Base-by-base conservation (phyloP, 2,329 filamentous ascomycete species). In the Aureobasidium mangrovei region DNA sequence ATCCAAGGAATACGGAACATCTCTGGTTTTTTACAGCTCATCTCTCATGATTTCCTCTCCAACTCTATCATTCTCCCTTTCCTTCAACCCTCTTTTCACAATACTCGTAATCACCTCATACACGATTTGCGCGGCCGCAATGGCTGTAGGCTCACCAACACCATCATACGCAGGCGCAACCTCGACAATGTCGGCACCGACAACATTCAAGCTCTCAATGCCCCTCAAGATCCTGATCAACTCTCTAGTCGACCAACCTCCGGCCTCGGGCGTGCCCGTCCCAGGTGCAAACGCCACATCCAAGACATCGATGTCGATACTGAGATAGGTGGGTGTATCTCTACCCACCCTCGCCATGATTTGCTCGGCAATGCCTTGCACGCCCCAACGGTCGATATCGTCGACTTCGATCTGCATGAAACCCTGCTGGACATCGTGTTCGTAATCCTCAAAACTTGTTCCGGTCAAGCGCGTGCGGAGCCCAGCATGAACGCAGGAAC, bases 171-270 rank as follows among this genome's bases (percentile, higher is more conserved):
- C 86, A 0, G 90, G 90, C 42, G 85, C 82, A 9, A 94, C 88
- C 75, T 95, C 90, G 5, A 95, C 91, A 44, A 95, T 81, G 70
- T 95, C 91, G 0, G 89, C 90, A 1, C 88, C 91, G 4, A 95
- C 86, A 4, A 95, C 72, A 65, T 95, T 95, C 67, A 95, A 68
- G 0, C 76, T 80, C 72, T 95, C 90, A 40, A 95, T 79, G 0
- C 88, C 89, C 33, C 89, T 76, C 67, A 95, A 70, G 56, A 95
- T 88, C 9, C 86, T 77, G 60, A 95, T 91, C 61, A 95, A 74
- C 74, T 95, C 91, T 47, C 90, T 77, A 26, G 86, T 94, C 4
- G 88, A 93, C 90, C 90, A 95, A 32, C 90, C 90, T 56, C 90
- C 90, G 0, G 89, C 85, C 72, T 95, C 90, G 0, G 90, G 90